Base-by-base conservation (phyloP, 208 protist genomes). In the Crithidia brevicula region DNA sequence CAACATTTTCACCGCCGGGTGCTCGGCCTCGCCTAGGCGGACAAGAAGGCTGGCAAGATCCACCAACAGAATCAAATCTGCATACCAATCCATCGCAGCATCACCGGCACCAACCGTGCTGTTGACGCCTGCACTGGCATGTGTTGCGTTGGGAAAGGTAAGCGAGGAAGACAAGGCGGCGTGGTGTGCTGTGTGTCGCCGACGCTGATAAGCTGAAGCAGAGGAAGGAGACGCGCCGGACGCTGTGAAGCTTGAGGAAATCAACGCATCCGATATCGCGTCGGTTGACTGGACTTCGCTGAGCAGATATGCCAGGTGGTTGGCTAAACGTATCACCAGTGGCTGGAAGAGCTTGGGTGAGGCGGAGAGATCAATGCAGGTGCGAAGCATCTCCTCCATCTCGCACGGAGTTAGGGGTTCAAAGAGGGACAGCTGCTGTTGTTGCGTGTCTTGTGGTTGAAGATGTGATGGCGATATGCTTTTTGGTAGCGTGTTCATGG, bases 1-100 rank as follows among this genome's bases (percentile, higher is more conserved):
- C 16, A 95, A 72, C 28, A 64, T 23, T 13, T 40, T 49, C 46
- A 91, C 71, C 25, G 69, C 77, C n/a, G 76, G 72, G 46, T 86
- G 75, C 0, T 43, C 25, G 27, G 51, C 49, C 40, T 77, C 51
- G 31, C 59, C 53, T 51, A 78, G 54, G 53, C 51, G 53, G 62
- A 74, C 38, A 42, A 81, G 31, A 22, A 64, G 46, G 28, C 62
- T 65, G 36, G 62, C 51, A 31, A 82, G 60, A 54, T 86, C 59
- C 16, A 72, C 68, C 40, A 81, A 31, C 9, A 79, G 72, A 28
- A 77, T 60, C 4, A 88, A 46, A n/a, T 85, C 79, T 3, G 27
- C 52, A n/a, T 45, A 36, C 78, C 76, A 75, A 18, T 47, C 53
- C 28, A 61, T 50, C 20, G 8, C 28, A 46, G 27, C 42, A 36